Evolutionary conservation across 192 early-diverging fungal species (phyloP).

Genomic region (Obelidium mucronatum): DNA sequence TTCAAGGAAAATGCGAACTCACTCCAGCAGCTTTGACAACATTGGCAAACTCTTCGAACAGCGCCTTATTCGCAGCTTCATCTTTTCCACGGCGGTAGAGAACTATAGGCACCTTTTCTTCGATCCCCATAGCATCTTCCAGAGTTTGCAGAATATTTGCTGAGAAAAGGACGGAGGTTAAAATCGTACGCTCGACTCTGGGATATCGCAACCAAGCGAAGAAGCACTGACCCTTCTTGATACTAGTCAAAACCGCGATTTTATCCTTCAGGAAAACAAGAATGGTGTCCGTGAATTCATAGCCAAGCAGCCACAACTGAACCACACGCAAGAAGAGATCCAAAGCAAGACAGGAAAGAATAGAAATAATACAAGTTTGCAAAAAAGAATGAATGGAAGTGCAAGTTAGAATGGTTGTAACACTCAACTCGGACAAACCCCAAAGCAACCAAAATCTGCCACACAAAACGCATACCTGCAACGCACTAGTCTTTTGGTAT

Average conservation of each 20-base stretch:
- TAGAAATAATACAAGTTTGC: too few species aligned
- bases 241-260: conserved; percentile 78
- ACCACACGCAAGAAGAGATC: too few species aligned
- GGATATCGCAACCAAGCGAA: not conserved
- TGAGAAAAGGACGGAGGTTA: conserved; percentile 20
- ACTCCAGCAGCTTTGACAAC: conserved; percentile 32
- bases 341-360: too few species aligned
- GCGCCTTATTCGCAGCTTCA: conserved; percentile 68
- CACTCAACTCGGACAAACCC: not conserved
- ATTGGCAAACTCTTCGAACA: conserved; percentile 67
- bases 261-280: conserved; percentile 78
- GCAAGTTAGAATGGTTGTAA: too few species aligned
- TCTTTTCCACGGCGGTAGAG: conserved; percentile 72
- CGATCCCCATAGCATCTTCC: conserved; percentile 45
- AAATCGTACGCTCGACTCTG: not conserved
- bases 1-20: not conserved
- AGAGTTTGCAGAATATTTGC: conserved; percentile 71
- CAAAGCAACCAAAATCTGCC: not conserved
- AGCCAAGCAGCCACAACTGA: conserved; percentile 92
- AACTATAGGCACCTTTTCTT: conserved; percentile 68
- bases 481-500: conserved; percentile 75
- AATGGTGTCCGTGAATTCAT: conserved; percentile 89
- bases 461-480: conserved; percentile 51
- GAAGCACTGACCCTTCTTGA: conserved; percentile 74
- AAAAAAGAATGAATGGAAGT: too few species aligned